These are phyloP conservation scores for Verbena officinalis DNA, from an alignment of 257 asterid genomes.

Conservation along the genomic window DNA sequence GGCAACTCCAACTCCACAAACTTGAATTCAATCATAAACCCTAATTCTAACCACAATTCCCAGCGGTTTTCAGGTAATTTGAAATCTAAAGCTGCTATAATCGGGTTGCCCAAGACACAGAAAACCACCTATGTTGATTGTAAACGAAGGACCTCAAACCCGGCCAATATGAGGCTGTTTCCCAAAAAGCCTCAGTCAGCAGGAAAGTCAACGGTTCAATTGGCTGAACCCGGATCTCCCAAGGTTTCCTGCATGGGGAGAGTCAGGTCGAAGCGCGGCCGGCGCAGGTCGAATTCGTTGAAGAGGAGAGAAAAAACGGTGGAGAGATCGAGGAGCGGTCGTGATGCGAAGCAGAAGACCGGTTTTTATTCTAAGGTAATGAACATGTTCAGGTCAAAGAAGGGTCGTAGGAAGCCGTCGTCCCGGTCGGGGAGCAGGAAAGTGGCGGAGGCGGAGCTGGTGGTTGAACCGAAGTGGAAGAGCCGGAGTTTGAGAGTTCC, in stretches of 20 bases:
- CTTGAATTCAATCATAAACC: conserved; percentile 30
- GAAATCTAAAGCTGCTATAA: conserved; percentile 59
- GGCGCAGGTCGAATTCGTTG: conserved; percentile 57
- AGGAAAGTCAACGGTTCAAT: conserved; percentile 40
- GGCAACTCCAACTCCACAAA: conserved; percentile 48
- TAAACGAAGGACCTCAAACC: conserved; percentile 42
- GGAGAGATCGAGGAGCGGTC: conserved; percentile 37
- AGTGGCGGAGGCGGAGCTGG: conserved; percentile 31
- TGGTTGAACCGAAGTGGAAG: conserved; percentile 39
- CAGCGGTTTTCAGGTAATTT: conserved; percentile 53
- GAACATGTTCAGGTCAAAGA: conserved; percentile 51
- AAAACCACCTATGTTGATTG: conserved; percentile 49
- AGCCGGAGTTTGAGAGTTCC: conserved; percentile 43
- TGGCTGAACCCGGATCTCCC: conserved; percentile 84
- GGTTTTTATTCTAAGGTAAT: conserved; percentile 58
- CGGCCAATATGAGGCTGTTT: conserved; percentile 52
- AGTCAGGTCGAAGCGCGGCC: conserved; percentile 78
- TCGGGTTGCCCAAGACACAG: conserved; percentile 81
- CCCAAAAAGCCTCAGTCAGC: conserved; percentile 58
- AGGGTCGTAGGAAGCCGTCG: conserved; percentile 36
- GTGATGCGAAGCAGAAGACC: conserved; percentile 45
- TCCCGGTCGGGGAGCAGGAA: conserved; percentile 36
- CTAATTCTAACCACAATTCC: conserved; percentile 47
- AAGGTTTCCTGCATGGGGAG: conserved; percentile 95
- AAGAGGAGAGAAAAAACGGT: conserved; percentile 39